phyloP scores from a whole-genome alignment of 306 rosid genomes.

The Alnus rubra region DNA sequence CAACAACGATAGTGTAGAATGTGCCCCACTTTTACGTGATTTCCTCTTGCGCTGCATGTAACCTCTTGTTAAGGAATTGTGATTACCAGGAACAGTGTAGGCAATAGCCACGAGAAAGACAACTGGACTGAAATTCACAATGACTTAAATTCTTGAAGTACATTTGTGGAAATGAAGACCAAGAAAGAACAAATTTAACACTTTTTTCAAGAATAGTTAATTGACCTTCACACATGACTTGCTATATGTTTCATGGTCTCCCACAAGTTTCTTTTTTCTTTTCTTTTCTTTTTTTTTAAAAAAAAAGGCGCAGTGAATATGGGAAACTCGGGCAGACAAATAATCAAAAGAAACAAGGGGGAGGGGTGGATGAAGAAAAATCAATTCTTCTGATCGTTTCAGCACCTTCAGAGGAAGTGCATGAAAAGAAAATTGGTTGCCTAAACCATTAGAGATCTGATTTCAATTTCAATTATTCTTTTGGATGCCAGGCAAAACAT shows the following conservation, averaged over 20 bases:
- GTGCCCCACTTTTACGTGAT: slow-evolving; percentile 86
- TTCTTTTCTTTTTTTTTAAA: background rate
- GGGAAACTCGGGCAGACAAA: background rate
- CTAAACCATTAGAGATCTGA: background rate
- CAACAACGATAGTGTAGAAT: slow-evolving; percentile 79
- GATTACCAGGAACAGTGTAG: background rate
- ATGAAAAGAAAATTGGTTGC: background rate
- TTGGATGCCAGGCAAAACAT: background rate
- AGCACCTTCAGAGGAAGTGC: background rate
- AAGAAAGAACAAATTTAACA: background rate
- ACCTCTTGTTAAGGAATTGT: slow-evolving; percentile 57
- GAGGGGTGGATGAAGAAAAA: background rate
- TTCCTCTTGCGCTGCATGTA: slow-evolving; percentile 97
- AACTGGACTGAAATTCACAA: background rate
- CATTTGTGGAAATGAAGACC: background rate
- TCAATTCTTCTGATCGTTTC: background rate
- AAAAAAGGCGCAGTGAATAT: background rate
- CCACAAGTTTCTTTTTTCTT: background rate
- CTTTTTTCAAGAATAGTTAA: background rate
- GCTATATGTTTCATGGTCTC: background rate
- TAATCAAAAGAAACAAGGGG: background rate
- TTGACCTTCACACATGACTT: background rate
- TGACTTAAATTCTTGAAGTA: background rate
- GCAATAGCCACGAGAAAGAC: background rate
- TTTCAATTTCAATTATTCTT: background rate